Percentiles rank a stretch among this genome's conserved stretches.
Evolutionary conservation across 805 yeast genomes (phyloP).

Genomic region (Kuraishia piskuri): DNA sequence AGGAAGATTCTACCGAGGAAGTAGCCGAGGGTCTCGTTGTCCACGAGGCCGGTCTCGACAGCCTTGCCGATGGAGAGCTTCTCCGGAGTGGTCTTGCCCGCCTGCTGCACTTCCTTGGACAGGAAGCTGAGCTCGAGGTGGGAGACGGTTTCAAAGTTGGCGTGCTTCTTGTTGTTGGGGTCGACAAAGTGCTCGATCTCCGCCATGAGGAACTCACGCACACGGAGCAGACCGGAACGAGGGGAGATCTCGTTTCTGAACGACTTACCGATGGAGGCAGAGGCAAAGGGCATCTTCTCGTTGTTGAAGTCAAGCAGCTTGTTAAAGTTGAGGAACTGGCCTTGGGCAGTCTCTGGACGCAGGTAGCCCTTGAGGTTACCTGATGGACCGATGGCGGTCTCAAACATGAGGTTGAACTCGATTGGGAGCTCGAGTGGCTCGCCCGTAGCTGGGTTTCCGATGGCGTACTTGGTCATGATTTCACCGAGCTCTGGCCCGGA

Average conservation of each 20-base stretch:
- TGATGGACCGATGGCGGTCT: conserved; percentile 98
- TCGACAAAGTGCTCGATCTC: conserved; percentile 98
- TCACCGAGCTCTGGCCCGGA: conserved; percentile 91
- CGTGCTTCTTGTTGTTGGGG: conserved; percentile 79
- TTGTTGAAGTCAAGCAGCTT: conserved; percentile 92
- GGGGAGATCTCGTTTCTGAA: conserved; percentile 99
- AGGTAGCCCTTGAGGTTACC: conserved; percentile 92
- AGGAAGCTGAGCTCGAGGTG: conserved; percentile 69
- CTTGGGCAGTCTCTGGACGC: conserved; percentile 99
- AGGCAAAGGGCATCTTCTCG: conserved; percentile 97
- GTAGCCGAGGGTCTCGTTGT: conserved; percentile 95
- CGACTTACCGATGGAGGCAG: conserved; percentile 97
- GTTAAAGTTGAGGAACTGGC: conserved; percentile 93
- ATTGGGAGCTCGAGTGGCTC: conserved; percentile 81
- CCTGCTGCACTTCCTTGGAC: conserved; percentile 81
- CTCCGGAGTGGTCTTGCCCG: conserved; percentile 66
- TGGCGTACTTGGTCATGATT: conserved; percentile 71
- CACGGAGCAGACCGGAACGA: conserved; percentile 94
- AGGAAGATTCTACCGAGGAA: conserved; percentile 88
- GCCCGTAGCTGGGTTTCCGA: conserved; percentile 87
- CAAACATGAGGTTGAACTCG: conserved; percentile 98
- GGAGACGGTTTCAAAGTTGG: conserved; percentile 67
- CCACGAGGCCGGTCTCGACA: conserved; percentile 79
- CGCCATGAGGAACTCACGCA: conserved; percentile 98
- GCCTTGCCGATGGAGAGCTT: conserved; percentile 83